These are phyloP conservation scores for Raphanus sativus DNA, from an alignment of 345 rosid species.

Conservation along the genomic window DNA sequence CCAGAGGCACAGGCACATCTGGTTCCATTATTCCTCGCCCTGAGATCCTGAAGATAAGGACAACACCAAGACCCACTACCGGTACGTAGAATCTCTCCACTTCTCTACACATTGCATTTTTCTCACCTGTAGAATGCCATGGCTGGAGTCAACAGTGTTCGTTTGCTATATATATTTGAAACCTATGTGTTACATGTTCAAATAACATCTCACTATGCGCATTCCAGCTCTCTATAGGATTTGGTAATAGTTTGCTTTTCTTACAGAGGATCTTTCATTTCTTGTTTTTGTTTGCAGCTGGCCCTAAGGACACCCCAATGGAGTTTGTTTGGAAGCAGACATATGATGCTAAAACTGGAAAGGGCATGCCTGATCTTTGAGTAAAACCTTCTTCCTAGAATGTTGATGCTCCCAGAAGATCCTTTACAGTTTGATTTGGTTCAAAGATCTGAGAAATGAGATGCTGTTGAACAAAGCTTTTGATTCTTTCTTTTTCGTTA, in stretches of 20 bases:
- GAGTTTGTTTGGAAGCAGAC: constrained; percentile 74
- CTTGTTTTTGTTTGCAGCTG: constrained; percentile 55
- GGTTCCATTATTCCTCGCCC: constrained; percentile 92
- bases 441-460: constrained; percentile 17
- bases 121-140: neutral
- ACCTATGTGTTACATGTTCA: neutral
- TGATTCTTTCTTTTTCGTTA: neutral
- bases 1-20: constrained; percentile 87
- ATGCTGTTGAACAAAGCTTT: constrained; percentile 21
- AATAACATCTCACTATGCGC: neutral
- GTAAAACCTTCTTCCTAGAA: neutral
- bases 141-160: neutral
- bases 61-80: constrained; percentile 79
- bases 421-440: constrained; percentile 7
- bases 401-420: constrained; percentile 9
- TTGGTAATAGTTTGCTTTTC: neutral
- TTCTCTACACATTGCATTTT: neutral
- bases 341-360: constrained; percentile 79
- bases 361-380: constrained; percentile 95
- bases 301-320: constrained; percentile 88
- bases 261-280: neutral
- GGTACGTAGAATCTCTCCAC: constrained; percentile 41
- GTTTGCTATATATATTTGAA: neutral
- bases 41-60: constrained; percentile 83
- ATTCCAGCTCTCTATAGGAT: neutral